Evolutionary conservation across 345 rosid species (phyloP).

Genomic region (Chamaenerion angustifolium): DNA sequence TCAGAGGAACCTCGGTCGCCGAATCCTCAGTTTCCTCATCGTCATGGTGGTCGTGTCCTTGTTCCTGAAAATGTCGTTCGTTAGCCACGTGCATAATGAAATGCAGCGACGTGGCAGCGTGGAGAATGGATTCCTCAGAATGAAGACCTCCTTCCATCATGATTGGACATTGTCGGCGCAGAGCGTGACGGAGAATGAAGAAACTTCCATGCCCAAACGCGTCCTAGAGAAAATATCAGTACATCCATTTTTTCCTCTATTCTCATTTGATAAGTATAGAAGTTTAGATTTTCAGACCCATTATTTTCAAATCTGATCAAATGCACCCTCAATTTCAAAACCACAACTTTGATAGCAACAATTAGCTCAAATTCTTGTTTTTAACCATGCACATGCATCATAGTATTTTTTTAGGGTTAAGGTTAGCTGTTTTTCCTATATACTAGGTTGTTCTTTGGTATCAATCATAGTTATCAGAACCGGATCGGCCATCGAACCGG

Average conservation of each 20-base stretch:
- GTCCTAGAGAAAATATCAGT: constrained; percentile 47
- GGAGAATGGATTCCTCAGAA: constrained; percentile 19
- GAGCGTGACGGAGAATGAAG: constrained; percentile 25
- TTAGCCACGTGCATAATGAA: constrained; percentile 22
- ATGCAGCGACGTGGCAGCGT: constrained; percentile 11
- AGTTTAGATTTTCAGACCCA: no score
- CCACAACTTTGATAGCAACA: no score
- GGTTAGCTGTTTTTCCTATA: no score
- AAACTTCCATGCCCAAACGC: constrained; percentile 34
- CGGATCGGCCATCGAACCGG: no score
- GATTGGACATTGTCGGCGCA: constrained; percentile 44
- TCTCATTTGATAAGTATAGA: no score
- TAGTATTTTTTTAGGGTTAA: no score
- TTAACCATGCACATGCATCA: no score
- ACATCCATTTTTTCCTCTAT: constrained; percentile 10
- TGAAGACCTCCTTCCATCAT: constrained; percentile 36
- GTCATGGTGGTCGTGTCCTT: constrained; percentile 41
- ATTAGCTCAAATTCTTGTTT: no score
- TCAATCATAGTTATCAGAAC: no score
- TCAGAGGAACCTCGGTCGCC: constrained; percentile 38
- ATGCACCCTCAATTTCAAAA: neutral
- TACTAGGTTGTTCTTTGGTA: no score
- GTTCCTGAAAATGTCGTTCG: constrained; percentile 39
- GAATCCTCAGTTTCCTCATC: constrained; percentile 29
- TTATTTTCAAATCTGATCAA: no score